These are phyloP conservation scores for Hypomontagnella submonticulosa DNA, from an alignment of 495 filamentous ascomycete species.

Conservation along the genomic window DNA sequence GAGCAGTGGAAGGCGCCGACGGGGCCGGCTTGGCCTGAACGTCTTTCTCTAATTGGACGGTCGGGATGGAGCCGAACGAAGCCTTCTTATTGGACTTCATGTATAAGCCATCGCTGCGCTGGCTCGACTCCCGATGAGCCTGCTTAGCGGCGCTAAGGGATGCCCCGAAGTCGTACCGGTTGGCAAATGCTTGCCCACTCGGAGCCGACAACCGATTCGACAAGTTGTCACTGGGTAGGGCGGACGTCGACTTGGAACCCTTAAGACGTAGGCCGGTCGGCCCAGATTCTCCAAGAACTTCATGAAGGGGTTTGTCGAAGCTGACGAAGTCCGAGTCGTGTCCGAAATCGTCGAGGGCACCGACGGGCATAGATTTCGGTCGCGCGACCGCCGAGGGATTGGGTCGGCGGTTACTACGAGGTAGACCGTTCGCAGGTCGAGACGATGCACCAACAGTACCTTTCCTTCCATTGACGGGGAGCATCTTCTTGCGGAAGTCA, in stretches of 20 bases:
- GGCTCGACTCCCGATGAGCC: slow-evolving; percentile 65
- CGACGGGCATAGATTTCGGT: slow-evolving; percentile 70
- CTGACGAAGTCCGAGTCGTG: slow-evolving; percentile 62
- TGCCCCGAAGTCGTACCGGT: slow-evolving; percentile 92
- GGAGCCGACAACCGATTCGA: slow-evolving; percentile 62
- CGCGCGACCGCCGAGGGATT: slow-evolving; percentile 59
- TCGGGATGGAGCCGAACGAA: slow-evolving; percentile 43
- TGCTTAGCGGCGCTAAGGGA: slow-evolving; percentile 88
- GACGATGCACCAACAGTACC: slow-evolving; percentile 60
- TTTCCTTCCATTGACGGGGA: slow-evolving; percentile 66
- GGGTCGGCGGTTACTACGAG: slow-evolving; percentile 75
- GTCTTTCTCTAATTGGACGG: slow-evolving; percentile 37
- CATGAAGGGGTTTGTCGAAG: slow-evolving; percentile 66
- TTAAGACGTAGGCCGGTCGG: slow-evolving; percentile 60
- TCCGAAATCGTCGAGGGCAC: slow-evolving; percentile 76
- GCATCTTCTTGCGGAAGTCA: slow-evolving; percentile 83
- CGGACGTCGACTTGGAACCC: slow-evolving; percentile 59
- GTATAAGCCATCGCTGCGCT: slow-evolving; percentile 62
- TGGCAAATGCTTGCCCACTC: slow-evolving; percentile 81
- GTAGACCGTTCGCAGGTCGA: slow-evolving; percentile 70
- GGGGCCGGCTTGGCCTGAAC: slow-evolving; percentile 31
- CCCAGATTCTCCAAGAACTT: slow-evolving; percentile 63
- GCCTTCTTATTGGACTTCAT: slow-evolving; percentile 59
- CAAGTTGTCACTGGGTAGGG: slow-evolving; percentile 61
- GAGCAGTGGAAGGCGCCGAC: slow-evolving; percentile 12